These are phyloP conservation scores for Xylaria grammica DNA, from an alignment of 495 filamentous ascomycete species.

Conservation along the genomic window DNA sequence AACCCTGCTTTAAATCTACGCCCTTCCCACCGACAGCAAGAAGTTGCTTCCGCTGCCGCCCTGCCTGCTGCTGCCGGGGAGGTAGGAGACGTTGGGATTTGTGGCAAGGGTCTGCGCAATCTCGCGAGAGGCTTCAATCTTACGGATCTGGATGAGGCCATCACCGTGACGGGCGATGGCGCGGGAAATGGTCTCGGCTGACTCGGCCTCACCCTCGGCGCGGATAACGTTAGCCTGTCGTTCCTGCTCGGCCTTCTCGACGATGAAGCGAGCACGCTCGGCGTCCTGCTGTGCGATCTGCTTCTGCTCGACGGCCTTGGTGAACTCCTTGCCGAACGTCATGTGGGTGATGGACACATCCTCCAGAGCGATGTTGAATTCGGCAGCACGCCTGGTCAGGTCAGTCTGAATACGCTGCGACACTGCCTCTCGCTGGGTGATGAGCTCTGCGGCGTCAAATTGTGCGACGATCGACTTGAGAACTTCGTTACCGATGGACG, in stretches of 20 bases:
- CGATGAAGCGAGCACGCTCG: slow-evolving; percentile 95
- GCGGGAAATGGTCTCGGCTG: slow-evolving; percentile 90
- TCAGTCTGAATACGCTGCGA: slow-evolving; percentile 93
- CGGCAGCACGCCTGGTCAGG: slow-evolving; percentile 90
- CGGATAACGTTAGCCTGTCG: slow-evolving; percentile 97
- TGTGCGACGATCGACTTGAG: slow-evolving; percentile 99
- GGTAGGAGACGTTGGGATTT: slow-evolving; percentile 96
- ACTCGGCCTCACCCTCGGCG: slow-evolving; percentile 96
- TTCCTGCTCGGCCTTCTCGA: slow-evolving; percentile 99
- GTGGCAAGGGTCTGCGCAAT: slow-evolving; percentile 86
- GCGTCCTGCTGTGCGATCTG: slow-evolving; percentile 99
- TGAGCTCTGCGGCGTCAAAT: slow-evolving; percentile 98
- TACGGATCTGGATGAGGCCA: slow-evolving; percentile 91
- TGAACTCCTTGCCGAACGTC: slow-evolving; percentile 99
- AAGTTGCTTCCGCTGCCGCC: slow-evolving; percentile 64
- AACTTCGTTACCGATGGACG: slow-evolving; percentile 99
- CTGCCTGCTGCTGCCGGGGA: slow-evolving; percentile 76
- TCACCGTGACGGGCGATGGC: slow-evolving; percentile 91
- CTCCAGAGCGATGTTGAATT: slow-evolving; percentile 99
- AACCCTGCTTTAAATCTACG: slow-evolving; percentile 25
- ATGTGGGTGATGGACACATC: slow-evolving; percentile 99
- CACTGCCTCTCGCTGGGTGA: slow-evolving; percentile 98
- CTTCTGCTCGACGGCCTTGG: slow-evolving; percentile 97
- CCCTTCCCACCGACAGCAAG: slow-evolving; percentile 56
- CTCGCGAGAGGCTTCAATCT: slow-evolving; percentile 96